Evolutionary conservation across 805 yeast genomes (phyloP).

Genomic region (Wickerhamomyces mucosus): DNA sequence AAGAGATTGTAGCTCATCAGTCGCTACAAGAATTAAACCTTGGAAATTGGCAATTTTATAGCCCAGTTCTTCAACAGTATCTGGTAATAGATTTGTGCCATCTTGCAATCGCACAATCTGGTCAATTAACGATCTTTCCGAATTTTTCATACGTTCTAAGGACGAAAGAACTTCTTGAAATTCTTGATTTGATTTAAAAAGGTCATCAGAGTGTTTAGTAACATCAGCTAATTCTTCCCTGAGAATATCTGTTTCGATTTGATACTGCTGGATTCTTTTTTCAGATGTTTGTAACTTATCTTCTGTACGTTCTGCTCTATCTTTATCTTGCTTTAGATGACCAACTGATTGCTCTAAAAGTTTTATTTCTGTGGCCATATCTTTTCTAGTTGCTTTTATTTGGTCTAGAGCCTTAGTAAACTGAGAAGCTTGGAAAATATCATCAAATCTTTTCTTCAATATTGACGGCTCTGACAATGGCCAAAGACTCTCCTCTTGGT

Average conservation of each 20-base stretch:
- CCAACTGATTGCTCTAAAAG: constrained; percentile 70
- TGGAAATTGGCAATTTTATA: constrained; percentile 34
- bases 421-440: constrained; percentile 90
- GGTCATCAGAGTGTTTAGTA: constrained; percentile 47
- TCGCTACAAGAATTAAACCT: constrained; percentile 19
- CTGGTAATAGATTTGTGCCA: constrained; percentile 37
- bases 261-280: constrained; percentile 33
- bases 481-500: constrained; percentile 96
- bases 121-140: constrained; percentile 33
- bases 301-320: constrained; percentile 54
- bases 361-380: constrained; percentile 65
- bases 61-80: constrained; percentile 31
- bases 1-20: constrained; percentile 17
- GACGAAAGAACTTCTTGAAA: constrained; percentile 65
- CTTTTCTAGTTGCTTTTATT: constrained; percentile 67
- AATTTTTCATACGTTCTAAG: constrained; percentile 46
- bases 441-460: constrained; percentile 89
- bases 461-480: constrained; percentile 87
- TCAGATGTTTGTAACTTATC: constrained; percentile 36
- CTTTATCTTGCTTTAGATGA: constrained; percentile 65
- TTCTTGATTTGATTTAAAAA: constrained; percentile 73
- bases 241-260: constrained; percentile 38
- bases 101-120: constrained; percentile 43
- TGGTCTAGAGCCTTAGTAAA: constrained; percentile 85
- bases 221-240: constrained; percentile 40